These are phyloP conservation scores for Fusarium decemcellulare DNA, from an alignment of 2,329 filamentous ascomycete species.

Conservation along the genomic window DNA sequence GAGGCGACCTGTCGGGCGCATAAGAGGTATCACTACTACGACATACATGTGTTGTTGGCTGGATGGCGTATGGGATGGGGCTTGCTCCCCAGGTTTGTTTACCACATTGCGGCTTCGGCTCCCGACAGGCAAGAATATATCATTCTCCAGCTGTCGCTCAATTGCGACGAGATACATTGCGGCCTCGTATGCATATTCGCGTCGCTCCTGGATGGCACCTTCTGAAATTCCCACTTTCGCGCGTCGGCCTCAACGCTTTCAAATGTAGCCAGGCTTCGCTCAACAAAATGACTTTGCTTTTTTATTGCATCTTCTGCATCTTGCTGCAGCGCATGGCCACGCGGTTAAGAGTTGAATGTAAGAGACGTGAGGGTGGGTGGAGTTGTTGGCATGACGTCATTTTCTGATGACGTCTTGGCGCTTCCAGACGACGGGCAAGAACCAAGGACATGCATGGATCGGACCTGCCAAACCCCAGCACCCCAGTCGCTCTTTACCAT, in stretches of 20 bases:
- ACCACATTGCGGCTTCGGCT: not conserved
- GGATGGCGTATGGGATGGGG: not conserved
- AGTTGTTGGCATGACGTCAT: constrained; percentile 26
- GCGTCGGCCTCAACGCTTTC: too few relatives aligned
- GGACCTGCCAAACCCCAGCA: not conserved
- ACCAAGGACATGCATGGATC: constrained; percentile 2
- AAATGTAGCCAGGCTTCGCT: not conserved
- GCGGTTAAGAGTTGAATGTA: not conserved
- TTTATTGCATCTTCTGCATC: not conserved
- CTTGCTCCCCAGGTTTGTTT: not conserved
- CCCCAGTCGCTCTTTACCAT: not conserved
- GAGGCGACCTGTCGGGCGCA: constrained; percentile 52
- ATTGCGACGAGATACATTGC: not conserved
- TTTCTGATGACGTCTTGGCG: not conserved
- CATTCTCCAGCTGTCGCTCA: not conserved
- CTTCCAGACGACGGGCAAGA: not conserved
- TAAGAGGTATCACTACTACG: constrained; percentile 17
- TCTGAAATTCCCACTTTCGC: too few relatives aligned
- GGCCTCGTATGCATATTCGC: not conserved
- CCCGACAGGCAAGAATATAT: not conserved
- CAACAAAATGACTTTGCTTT: not conserved
- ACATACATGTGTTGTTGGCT: not conserved
- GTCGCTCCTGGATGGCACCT: not conserved
- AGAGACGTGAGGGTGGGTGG: constrained; percentile 1
- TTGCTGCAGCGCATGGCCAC: not conserved